These are phyloP conservation scores for Annulohypoxylon nitens DNA, from an alignment of 495 filamentous ascomycete species.

Conservation along the genomic window DNA sequence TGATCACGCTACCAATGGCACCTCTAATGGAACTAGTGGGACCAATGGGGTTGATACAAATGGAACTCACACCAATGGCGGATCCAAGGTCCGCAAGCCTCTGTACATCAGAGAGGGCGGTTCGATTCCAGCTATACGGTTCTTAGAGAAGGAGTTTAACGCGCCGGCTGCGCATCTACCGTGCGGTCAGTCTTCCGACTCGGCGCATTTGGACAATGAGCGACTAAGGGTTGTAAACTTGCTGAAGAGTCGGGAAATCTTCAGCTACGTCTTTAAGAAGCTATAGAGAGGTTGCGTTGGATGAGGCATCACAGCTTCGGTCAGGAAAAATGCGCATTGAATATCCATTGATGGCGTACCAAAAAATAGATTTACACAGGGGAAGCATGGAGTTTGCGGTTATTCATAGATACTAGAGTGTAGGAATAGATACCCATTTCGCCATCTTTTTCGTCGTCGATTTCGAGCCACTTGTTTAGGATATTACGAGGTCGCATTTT, in stretches of 20 bases:
- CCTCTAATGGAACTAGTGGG: conserved; percentile 3
- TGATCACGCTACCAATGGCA: conserved; percentile 17
- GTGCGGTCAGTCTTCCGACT: conserved; percentile 94
- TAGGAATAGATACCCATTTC: conserved; percentile 41
- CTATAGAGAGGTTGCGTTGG: conserved; percentile 42
- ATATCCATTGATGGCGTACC: not conserved
- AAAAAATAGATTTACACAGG: conserved; percentile 1
- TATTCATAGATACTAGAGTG: conserved; percentile 24
- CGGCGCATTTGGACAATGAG: conserved; percentile 96
- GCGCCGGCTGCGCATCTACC: conserved; percentile 94
- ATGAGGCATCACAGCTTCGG: not conserved
- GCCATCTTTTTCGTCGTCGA: not conserved
- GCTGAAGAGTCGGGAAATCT: conserved; percentile 91
- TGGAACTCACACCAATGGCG: conserved; percentile 11
- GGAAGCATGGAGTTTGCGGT: conserved; percentile 31
- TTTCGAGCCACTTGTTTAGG: not conserved
- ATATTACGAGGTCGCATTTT: not conserved
- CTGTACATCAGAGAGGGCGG: conserved; percentile 97
- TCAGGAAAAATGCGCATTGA: not conserved
- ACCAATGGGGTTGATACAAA: conserved; percentile 5
- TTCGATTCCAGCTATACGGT: conserved; percentile 91
- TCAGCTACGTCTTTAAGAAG: conserved; percentile 80
- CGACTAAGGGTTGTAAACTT: conserved; percentile 86
- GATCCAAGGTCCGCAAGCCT: conserved; percentile 63
- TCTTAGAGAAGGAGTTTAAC: conserved; percentile 93